phyloP scores from a whole-genome alignment of 2,329 filamentous ascomycete species.

The Alternaria brassicicola region DNA sequence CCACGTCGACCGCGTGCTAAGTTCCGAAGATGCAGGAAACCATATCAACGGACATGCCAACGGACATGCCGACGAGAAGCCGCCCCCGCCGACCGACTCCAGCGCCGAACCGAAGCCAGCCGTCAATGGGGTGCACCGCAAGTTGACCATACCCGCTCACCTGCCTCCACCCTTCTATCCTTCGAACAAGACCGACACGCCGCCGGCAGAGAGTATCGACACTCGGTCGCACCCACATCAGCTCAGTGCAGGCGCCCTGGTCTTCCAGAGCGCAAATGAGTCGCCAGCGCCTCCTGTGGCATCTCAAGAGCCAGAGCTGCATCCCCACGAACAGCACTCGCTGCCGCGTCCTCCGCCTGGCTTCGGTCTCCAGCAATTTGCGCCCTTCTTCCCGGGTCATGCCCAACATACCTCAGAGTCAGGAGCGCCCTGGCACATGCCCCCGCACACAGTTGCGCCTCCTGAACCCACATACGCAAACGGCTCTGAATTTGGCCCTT shows the following conservation, averaged over 20 bases:
- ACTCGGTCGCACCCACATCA: slow-evolving; percentile 28
- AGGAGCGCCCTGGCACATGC: slow-evolving; percentile 39
- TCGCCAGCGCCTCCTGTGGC: slow-evolving; percentile 49
- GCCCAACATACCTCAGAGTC: slow-evolving; percentile 45
- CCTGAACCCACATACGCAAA: slow-evolving; percentile 33
- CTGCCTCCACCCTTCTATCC: slow-evolving; percentile 48
- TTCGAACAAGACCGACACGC: slow-evolving; percentile 31
- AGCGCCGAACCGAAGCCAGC: slow-evolving; percentile 21
- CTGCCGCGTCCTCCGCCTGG: slow-evolving; percentile 41
- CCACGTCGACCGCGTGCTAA: slow-evolving; percentile 1
- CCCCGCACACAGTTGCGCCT: slow-evolving; percentile 37
- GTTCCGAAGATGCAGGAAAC: slow-evolving; percentile 1
- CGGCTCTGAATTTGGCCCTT: slow-evolving; percentile 31
- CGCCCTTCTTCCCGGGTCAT: slow-evolving; percentile 43
- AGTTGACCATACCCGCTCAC: slow-evolving; percentile 32
- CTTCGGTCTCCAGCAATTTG: slow-evolving; percentile 38
- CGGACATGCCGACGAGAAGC: slow-evolving; percentile 10
- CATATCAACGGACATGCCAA: slow-evolving; percentile 11
- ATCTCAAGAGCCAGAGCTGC: slow-evolving; percentile 30
- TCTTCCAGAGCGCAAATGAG: slow-evolving; percentile 49
- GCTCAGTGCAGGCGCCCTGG: slow-evolving; percentile 43
- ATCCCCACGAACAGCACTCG: slow-evolving; percentile 25
- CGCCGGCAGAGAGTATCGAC: slow-evolving; percentile 26
- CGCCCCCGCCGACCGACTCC: slow-evolving; percentile 10
- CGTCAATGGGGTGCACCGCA: slow-evolving; percentile 31